Conservation (phyloP, 768 basidiomycete species). For the Tulasnella sp. region DNA sequence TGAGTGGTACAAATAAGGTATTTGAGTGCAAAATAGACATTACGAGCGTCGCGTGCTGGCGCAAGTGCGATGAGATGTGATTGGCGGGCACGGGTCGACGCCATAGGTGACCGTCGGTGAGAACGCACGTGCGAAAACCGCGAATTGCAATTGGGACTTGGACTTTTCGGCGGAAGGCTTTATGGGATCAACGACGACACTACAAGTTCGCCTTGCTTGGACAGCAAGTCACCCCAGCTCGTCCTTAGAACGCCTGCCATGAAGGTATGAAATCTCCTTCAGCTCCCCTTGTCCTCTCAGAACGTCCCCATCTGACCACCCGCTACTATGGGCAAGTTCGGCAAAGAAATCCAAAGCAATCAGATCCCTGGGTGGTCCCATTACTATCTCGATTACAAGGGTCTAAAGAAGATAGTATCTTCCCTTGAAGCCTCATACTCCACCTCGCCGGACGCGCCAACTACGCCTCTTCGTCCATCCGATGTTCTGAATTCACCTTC, state of each 20-base stretch:
- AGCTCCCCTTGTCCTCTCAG: background rate
- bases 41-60: background rate
- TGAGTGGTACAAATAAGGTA: background rate
- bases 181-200: conserved; percentile 5
- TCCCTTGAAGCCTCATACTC: conserved; percentile 46
- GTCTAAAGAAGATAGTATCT: conserved; percentile 96
- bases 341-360: conserved; percentile 92
- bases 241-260: background rate
- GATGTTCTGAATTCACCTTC: conserved; percentile 23
- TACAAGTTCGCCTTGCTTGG: conserved; percentile 4
- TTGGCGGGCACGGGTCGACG: background rate
- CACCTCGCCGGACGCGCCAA: conserved; percentile 16
- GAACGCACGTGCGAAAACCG: conserved; percentile 9
- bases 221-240: conserved; percentile 1
- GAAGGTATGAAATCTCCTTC: conserved; percentile 5
- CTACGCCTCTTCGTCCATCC: conserved; percentile 12
- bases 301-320: background rate
- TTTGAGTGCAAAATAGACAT: background rate
- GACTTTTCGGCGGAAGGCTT: background rate
- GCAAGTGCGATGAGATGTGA: conserved; percentile 1
- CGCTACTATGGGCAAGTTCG: conserved; percentile 55
- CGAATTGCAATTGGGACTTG: conserved; percentile 10
- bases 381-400: conserved; percentile 98
- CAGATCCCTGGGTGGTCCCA: conserved; percentile 95
- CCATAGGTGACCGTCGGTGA: background rate